Conservation (phyloP, 2,329 filamentous ascomycete species). For the Neonectria hederae region DNA sequence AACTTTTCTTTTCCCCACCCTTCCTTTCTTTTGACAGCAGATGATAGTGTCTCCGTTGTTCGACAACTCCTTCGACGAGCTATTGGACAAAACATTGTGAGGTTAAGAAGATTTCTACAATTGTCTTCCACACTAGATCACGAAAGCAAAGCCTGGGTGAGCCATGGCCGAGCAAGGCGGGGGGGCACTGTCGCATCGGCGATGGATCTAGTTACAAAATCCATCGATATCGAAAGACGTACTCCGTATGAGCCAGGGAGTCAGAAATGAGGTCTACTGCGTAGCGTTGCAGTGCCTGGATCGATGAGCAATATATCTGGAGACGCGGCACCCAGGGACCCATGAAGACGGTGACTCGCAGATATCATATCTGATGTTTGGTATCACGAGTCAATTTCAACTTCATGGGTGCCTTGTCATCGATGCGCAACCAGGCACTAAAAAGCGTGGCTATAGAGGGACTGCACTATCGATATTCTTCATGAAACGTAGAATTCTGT, state of each 20-base stretch:
- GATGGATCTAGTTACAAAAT: conserved; percentile 9
- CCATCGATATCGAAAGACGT: conserved; percentile 23
- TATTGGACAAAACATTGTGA: background rate
- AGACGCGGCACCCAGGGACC: background rate
- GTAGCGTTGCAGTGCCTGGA: background rate
- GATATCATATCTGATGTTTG: background rate
- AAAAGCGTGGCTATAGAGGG: no score
- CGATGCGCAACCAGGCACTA: background rate
- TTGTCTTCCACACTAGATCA: background rate
- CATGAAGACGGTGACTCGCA: background rate
- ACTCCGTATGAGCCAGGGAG: conserved; percentile 16
- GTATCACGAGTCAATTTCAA: background rate
- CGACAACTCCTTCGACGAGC: background rate
- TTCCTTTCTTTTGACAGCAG: background rate
- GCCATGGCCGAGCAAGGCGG: background rate
- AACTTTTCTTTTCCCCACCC: background rate
- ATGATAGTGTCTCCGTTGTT: background rate
- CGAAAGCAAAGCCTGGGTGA: background rate
- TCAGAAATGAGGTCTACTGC: conserved; percentile 5
- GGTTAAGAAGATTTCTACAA: background rate
- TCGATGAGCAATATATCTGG: background rate
- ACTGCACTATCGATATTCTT: no score
- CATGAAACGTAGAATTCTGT: no score
- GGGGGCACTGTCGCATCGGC: conserved; percentile 1
- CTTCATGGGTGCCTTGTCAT: background rate